Evolutionary conservation across 2,329 filamentous ascomycete species (phyloP), one percentile per base, ranked within the genome.

Genomic region (Fusarium anguioides): DNA sequence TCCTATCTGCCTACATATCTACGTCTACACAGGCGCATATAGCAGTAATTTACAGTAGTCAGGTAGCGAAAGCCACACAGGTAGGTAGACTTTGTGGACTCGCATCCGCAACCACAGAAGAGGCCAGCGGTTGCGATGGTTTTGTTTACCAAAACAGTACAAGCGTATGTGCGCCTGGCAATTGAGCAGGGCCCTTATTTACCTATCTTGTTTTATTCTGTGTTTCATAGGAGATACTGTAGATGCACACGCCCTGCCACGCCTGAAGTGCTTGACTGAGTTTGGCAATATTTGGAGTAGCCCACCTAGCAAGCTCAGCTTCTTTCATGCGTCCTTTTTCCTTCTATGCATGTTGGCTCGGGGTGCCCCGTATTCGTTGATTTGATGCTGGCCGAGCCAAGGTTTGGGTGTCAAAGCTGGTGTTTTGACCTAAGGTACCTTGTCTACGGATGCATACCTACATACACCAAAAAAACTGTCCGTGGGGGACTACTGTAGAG

Each of bases 241-340:
- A 15, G 6, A 40, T 62, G 58, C 47, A 62, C 58, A 61, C 58
- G 58, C 58, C 58, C 58, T 41, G 27, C 58, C 58, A 61, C 48
- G 45, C 56, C 40, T 55, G 15, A n/a, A 8, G 26, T 59, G 24
- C 27, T 14, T 17, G 4, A 17, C 3, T 31, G 5, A 6, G 29
- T 54, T 44, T 31, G 26, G 48, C 8, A 4, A 27, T 8, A 10
- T 27, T 27, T 27, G 6, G 5, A 31, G 31, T 31, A 31, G 47
- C 17, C n/a, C 20, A 26, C n/a, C 37, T n/a, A 20, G 9, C 26
- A 27, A 27, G 6, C 26, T 39, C 33, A 46, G 49, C 37, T 54
- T 46, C 33, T 39, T 48, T 31, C 39, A 61, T 61, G 35, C 24
- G 26, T 61, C 48, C 35, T 45, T 29, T 18, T 23, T 35, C 23